Conservation (phyloP, 345 rosid species). For the Erucastrum elatum region DNA sequence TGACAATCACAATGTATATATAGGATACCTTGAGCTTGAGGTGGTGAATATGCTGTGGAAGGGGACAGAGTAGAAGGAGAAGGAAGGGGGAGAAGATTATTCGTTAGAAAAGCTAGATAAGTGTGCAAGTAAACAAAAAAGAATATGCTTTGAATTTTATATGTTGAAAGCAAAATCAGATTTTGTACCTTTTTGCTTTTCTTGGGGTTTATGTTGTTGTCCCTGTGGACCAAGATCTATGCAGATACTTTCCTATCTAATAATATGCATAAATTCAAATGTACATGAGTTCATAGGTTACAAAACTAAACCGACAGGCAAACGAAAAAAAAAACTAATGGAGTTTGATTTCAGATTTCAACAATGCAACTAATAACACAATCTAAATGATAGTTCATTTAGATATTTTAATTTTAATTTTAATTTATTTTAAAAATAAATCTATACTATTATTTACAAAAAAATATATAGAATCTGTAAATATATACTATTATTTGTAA, state of each 20-base stretch:
- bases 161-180: constrained; percentile 30
- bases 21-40: constrained; percentile 10
- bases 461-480: too few relatives aligned
- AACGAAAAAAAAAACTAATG: too few relatives aligned
- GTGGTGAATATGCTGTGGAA: constrained; percentile 19
- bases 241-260: background rate
- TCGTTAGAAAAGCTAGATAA: constrained; percentile 42
- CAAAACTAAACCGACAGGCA: too few relatives aligned
- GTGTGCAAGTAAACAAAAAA: constrained; percentile 26
- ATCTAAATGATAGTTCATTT: too few relatives aligned
- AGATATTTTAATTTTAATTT: too few relatives aligned
- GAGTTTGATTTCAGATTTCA: too few relatives aligned
- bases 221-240: constrained; percentile 7
- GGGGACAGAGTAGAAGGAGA: constrained; percentile 30
- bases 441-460: too few relatives aligned
- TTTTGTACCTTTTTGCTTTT: constrained; percentile 34
- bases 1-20: constrained; percentile 13
- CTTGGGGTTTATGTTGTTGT: constrained; percentile 32
- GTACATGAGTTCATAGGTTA: background rate
- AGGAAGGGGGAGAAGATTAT: constrained; percentile 47
- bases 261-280: background rate
- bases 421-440: too few relatives aligned
- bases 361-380: too few relatives aligned
- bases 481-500: too few relatives aligned
- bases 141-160: constrained; percentile 24